A percentile compares a stretch with the other conserved stretches of the same genome.
phyloP scores from a whole-genome alignment of 768 basidiomycete species.

The Fibroporia radiculosa region DNA sequence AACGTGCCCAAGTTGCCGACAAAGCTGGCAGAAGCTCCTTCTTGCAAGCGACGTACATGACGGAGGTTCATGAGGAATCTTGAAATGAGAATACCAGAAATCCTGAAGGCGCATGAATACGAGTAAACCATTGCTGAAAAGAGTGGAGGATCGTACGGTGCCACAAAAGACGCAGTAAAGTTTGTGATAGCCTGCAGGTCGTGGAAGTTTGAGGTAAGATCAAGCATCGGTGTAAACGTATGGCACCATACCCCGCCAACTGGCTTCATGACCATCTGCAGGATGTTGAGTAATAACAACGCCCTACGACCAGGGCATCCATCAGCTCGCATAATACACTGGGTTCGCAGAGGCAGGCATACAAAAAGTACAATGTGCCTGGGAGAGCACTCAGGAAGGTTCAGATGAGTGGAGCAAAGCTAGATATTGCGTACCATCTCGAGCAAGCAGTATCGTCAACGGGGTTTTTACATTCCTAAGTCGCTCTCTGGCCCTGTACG shows the following conservation, averaged over 20 bases:
- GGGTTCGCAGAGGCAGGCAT: background rate
- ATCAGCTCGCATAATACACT: background rate
- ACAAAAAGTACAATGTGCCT: constrained; percentile 9
- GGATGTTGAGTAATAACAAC: constrained; percentile 5
- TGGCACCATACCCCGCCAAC: background rate
- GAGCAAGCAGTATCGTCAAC: constrained; percentile 1
- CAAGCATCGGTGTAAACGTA: background rate
- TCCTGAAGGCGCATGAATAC: too few species aligned
- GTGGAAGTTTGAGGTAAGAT: background rate
- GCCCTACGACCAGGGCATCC: background rate
- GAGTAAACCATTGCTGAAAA: too few species aligned
- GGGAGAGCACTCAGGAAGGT: background rate
- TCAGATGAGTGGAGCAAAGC: background rate
- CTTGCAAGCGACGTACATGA: background rate
- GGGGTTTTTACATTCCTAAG: constrained; percentile 3
- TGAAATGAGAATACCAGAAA: constrained; percentile 9
- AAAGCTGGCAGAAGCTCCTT: constrained; percentile 5
- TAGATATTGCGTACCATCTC: constrained; percentile 4
- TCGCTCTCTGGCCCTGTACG: constrained; percentile 2
- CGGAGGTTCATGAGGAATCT: constrained; percentile 12
- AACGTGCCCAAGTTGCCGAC: constrained; percentile 15
- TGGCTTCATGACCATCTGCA: constrained; percentile 4
- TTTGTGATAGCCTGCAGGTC: background rate
- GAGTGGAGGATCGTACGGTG: too few species aligned
- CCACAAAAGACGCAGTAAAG: background rate